Conservation (phyloP, 2,329 filamentous ascomycete genomes). For the Elsinoe ampelina region DNA sequence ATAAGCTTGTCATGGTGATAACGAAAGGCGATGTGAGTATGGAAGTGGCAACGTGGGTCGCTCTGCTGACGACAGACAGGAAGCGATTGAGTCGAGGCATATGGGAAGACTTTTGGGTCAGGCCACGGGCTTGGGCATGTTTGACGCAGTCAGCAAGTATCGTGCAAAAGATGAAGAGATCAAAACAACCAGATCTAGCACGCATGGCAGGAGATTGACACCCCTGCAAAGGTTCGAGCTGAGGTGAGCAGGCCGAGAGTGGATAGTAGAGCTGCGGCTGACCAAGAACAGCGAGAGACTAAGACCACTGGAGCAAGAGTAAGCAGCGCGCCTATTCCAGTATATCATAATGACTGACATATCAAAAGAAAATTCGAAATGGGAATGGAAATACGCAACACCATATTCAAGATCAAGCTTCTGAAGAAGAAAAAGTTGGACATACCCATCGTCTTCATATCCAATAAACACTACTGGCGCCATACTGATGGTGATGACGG, state of each 20-base stretch:
- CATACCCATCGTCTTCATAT: slow-evolving; percentile 20
- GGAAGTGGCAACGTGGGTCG: background rate
- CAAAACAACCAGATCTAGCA: background rate
- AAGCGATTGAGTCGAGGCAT: background rate
- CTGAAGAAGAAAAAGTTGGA: slow-evolving; percentile 11
- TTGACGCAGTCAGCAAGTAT: background rate
- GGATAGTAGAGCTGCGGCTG: background rate
- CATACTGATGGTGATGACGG: background rate
- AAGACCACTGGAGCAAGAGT: background rate
- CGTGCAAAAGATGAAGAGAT: background rate
- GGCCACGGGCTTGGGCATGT: background rate
- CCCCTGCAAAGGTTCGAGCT: background rate
- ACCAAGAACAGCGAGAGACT: slow-evolving; percentile 13
- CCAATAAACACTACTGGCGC: slow-evolving; percentile 21
- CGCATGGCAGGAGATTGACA: background rate
- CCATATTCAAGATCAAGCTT: slow-evolving; percentile 11
- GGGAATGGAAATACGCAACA: slow-evolving; percentile 19
- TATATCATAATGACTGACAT: background rate
- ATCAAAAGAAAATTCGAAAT: slow-evolving; percentile 7
- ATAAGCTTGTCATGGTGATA: slow-evolving; percentile 18
- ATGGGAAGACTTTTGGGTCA: background rate
- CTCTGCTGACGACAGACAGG: background rate
- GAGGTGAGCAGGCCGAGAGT: background rate
- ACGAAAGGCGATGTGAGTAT: slow-evolving; percentile 18
- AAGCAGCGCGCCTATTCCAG: background rate